Percentiles rank a stretch among this genome's conserved stretches.
phyloP scores from a whole-genome alignment of 805 yeast genomes.

The Candida sanyiensis region DNA sequence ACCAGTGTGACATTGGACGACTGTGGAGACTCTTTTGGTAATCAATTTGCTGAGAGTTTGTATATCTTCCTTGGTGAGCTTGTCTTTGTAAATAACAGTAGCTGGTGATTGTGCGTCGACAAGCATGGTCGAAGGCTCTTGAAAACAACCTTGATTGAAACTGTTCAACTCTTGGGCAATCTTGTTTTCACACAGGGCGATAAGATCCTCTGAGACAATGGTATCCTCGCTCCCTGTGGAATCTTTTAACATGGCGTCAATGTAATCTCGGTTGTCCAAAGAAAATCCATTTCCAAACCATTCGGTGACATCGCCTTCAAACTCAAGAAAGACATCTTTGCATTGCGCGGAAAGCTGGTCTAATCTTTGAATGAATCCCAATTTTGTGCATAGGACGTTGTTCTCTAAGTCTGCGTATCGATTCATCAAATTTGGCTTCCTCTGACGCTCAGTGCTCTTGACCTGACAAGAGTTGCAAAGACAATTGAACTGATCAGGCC shows the following conservation, averaged over 20 bases:
- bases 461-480: no score
- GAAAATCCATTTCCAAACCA: conserved; percentile 3
- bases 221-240: background rate
- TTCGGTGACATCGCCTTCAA: conserved; percentile 2
- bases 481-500: no score
- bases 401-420: no score
- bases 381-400: conserved; percentile 1
- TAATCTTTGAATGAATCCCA: background rate
- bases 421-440: no score
- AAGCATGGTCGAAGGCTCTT: background rate
- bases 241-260: background rate
- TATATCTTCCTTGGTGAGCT: conserved; percentile 1
- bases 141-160: background rate
- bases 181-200: background rate
- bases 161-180: background rate
- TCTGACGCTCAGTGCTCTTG: no score
- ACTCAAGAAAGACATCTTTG: background rate
- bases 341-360: background rate
- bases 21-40: background rate
- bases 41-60: conserved; percentile 1
- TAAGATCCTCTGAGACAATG: background rate
- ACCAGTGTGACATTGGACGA: conserved; percentile 1
- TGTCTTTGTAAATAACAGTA: background rate
- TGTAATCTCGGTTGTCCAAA: background rate
- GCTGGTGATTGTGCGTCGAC: background rate